Percentiles rank a stretch among this genome's conserved stretches.
phyloP scores from a whole-genome alignment of 1,284 basidiomycete genomes.

The Ustilago shanxiensis region DNA sequence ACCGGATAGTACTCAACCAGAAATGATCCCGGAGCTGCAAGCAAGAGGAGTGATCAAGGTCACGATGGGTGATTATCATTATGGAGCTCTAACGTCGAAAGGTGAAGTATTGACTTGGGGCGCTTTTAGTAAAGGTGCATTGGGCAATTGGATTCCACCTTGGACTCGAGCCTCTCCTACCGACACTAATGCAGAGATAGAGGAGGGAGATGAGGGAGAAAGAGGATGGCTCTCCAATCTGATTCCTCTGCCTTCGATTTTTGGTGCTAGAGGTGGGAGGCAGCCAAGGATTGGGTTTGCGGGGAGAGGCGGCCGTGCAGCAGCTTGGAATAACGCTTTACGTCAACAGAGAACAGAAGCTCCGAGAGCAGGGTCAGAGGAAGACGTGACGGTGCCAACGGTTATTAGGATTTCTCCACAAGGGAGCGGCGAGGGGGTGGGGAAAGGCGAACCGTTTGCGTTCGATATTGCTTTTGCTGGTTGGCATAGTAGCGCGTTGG shows the following conservation, averaged over 20 bases:
- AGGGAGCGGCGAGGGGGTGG: background rate
- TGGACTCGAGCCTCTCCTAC: background rate
- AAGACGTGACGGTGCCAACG: constrained; percentile 1
- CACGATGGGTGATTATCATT: constrained; percentile 89
- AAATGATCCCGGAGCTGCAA: constrained; percentile 79
- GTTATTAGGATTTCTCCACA: background rate
- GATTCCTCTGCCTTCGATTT: constrained; percentile 8
- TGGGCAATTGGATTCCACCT: constrained; percentile 77
- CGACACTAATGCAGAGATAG: background rate
- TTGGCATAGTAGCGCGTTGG: constrained; percentile 39
- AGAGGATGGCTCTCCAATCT: constrained; percentile 21
- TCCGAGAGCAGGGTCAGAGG: background rate
- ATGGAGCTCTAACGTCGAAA: constrained; percentile 81
- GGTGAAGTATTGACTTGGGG: constrained; percentile 90
- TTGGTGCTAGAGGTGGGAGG: constrained; percentile 1
- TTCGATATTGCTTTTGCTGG: constrained; percentile 57
- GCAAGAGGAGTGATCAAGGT: constrained; percentile 82
- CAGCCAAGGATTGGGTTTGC: constrained; percentile 23
- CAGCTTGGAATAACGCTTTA: background rate
- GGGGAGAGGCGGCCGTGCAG: constrained; percentile 6
- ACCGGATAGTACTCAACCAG: constrained; percentile 72
- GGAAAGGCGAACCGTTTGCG: constrained; percentile 23
- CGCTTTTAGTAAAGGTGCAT: constrained; percentile 79
- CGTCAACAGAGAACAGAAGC: background rate
- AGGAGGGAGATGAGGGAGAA: constrained; percentile 9